Evolutionary conservation across 768 basidiomycete species (phyloP).

Genomic region (Rhizopogon vesiculosus): DNA sequence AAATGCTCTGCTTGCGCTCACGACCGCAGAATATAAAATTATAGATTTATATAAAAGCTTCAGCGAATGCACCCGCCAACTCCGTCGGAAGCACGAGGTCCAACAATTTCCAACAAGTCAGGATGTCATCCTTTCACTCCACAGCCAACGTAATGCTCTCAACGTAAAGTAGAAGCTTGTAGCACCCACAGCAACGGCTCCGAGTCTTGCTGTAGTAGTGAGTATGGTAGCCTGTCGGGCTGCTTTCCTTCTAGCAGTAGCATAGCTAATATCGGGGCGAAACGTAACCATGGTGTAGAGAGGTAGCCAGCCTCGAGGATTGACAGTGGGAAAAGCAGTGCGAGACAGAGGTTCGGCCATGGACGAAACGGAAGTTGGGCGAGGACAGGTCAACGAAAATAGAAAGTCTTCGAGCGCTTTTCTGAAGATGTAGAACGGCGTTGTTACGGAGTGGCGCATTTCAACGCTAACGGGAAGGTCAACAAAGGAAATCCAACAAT

Average conservation of each 20-base stretch:
- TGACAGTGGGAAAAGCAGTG: slow-evolving; percentile 53
- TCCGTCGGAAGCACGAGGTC: slow-evolving; percentile 25
- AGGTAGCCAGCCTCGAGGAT: slow-evolving; percentile 81
- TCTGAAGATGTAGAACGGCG: slow-evolving; percentile 70
- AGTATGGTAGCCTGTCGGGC: slow-evolving; percentile 66
- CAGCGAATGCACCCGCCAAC: slow-evolving; percentile 9
- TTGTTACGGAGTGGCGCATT: slow-evolving; percentile 92
- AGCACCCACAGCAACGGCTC: slow-evolving; percentile 38
- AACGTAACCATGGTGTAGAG: slow-evolving; percentile 99
- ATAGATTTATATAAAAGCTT: slow-evolving; percentile 17
- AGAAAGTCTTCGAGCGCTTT: slow-evolving; percentile 76
- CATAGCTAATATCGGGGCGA: slow-evolving; percentile 91
- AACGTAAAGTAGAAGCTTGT: slow-evolving; percentile 33
- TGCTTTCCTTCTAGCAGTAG: slow-evolving; percentile 68
- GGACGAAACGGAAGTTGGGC: slow-evolving; percentile 41
- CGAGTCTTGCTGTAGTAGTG: slow-evolving; percentile 42
- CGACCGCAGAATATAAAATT: slow-evolving; percentile 7
- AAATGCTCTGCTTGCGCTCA: slow-evolving; percentile 13
- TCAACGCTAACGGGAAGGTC: slow-evolving; percentile 58
- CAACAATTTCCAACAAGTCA: slow-evolving; percentile 24
- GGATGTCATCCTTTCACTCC: slow-evolving; percentile 10
- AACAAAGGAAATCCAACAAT: slow-evolving; percentile 19
- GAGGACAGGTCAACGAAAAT: slow-evolving; percentile 53
- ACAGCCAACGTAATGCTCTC: slow-evolving; percentile 17
- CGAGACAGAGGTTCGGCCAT: slow-evolving; percentile 43